These are phyloP conservation scores for Pseudozyma pruni DNA, from an alignment of 1,284 basidiomycete genomes.

Conservation along the genomic window DNA sequence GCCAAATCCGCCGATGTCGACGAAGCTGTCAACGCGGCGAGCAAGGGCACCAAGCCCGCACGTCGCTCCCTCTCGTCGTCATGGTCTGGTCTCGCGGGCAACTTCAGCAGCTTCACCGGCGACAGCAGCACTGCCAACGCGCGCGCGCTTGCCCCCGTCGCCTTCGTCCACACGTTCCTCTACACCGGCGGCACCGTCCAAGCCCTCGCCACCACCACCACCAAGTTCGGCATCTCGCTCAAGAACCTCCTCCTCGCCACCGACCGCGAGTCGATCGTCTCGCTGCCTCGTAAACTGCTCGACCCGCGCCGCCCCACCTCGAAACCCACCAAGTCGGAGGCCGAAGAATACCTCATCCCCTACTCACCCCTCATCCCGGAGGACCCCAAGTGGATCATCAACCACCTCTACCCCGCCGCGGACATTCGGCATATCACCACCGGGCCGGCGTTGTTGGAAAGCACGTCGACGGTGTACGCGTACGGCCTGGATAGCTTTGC, in stretches of 20 bases:
- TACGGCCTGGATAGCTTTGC: conserved; percentile 88
- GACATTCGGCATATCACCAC: conserved; percentile 74
- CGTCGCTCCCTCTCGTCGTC: conserved; percentile 14
- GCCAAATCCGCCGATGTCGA: conserved; percentile 81
- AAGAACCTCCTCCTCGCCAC: conserved; percentile 92
- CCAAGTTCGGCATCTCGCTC: conserved; percentile 83
- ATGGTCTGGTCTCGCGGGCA: conserved; percentile 33
- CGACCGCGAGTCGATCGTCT: conserved; percentile 78
- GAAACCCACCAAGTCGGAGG: conserved; percentile 81
- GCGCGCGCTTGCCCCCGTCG: conserved; percentile 29
- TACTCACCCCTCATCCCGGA: conserved; percentile 83
- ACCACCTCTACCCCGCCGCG: conserved; percentile 74
- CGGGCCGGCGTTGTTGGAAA: conserved; percentile 86
- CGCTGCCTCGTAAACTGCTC: conserved; percentile 79
- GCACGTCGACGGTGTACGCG: conserved; percentile 86
- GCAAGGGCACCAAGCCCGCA: conserved; percentile 2
- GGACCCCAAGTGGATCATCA: conserved; percentile 80
- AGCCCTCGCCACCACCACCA: conserved; percentile 77
- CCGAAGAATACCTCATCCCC: conserved; percentile 84
- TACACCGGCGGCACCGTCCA: conserved; percentile 75
- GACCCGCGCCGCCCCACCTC: conserved; percentile 83
- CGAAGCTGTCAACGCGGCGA: neutral
- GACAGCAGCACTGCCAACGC: conserved; percentile 12
- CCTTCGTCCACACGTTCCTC: conserved; percentile 78
- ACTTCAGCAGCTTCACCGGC: conserved; percentile 46